Conservation (phyloP, 129 eudicot genomes). For the Saussurea involucrata region DNA sequence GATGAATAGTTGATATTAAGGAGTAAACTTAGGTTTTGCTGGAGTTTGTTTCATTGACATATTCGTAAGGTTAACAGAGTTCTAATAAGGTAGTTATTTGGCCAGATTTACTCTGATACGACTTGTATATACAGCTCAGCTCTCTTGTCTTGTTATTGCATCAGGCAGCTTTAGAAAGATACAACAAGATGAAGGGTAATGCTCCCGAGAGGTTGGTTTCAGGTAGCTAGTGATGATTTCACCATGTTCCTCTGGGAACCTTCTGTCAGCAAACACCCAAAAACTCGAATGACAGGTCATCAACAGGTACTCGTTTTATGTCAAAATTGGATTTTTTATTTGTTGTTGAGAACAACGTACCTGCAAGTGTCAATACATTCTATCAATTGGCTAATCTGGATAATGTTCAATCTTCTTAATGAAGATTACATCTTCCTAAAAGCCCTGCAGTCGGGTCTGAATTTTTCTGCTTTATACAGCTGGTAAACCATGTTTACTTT, state of each 20-base stretch:
- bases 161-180: conserved; percentile 89
- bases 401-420: not conserved
- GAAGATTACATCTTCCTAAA: not conserved
- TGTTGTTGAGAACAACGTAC: not conserved
- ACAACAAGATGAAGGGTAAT: conserved; percentile 79
- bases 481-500: conserved; percentile 95
- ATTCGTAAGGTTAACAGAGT: no score
- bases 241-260: conserved; percentile 99
- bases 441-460: not conserved
- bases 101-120: no score
- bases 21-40: no score
- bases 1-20: no score
- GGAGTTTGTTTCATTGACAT: no score
- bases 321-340: not conserved
- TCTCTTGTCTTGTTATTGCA: not conserved
- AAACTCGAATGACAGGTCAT: conserved; percentile 97
- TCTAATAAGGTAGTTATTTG: no score
- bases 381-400: not conserved
- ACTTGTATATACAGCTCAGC: no score
- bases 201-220: conserved; percentile 95
- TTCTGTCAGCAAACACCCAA: conserved; percentile 80
- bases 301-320: conserved; percentile 60
- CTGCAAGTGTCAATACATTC: not conserved
- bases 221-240: conserved; percentile 94
- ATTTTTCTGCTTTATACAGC: conserved; percentile 38